Percentiles rank a stretch among this genome's conserved stretches.
Conservation (phyloP, 169 alveolate genomes). For the Babesia sp. region DNA sequence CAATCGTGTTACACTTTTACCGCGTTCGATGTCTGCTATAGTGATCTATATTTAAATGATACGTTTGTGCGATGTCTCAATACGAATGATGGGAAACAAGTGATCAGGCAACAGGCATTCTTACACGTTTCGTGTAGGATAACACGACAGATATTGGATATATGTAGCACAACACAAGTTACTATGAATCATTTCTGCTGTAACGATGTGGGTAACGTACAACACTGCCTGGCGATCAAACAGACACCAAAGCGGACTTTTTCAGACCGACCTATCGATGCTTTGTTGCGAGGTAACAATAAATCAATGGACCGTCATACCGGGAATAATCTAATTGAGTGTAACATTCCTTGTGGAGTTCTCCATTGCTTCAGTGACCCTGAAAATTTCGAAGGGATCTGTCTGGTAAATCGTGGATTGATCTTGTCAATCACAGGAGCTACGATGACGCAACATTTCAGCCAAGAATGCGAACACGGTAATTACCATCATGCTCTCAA, state of each 20-base stretch:
- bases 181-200: conserved; percentile 5
- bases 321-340: no score
- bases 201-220: background rate
- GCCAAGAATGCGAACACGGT: conserved; percentile 10
- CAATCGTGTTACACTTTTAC: background rate
- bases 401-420: background rate
- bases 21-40: conserved; percentile 7
- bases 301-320: background rate
- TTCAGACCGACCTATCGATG: background rate
- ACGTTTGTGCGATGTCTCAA: conserved; percentile 3
- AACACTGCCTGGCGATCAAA: background rate
- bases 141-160: background rate
- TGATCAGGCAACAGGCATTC: background rate
- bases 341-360: no score
- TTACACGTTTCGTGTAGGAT: conserved; percentile 13
- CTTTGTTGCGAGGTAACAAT: background rate
- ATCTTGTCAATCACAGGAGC: conserved; percentile 3
- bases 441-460: background rate
- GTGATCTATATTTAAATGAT: conserved; percentile 1
- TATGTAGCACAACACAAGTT: background rate
- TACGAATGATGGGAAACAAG: conserved; percentile 5
- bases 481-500: background rate
- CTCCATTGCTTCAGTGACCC: conserved; percentile 10
- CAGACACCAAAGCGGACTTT: background rate
- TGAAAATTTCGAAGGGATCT: conserved; percentile 1